A percentile compares a stretch with the other conserved stretches of the same genome.
These are phyloP conservation scores for Selenicereus undatus DNA, from an alignment of 148 eudicot genomes.

Conservation along the genomic window DNA sequence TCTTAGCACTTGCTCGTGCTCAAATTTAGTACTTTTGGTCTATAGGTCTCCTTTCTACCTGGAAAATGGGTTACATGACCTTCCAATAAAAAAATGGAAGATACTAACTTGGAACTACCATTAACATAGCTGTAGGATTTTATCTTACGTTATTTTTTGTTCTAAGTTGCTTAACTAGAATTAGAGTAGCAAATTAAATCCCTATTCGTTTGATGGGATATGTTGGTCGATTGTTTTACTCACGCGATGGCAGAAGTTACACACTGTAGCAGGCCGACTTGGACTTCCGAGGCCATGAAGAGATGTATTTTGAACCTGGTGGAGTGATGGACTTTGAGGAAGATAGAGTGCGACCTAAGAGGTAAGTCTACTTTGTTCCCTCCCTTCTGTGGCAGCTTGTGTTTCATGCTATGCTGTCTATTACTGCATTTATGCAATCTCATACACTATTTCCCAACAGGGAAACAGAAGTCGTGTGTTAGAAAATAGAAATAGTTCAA, in stretches of 20 bases:
- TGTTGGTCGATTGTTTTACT: slow-evolving; percentile 96
- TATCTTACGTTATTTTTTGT: not conserved
- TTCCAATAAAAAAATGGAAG: not conserved
- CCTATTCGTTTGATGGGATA: slow-evolving; percentile 35
- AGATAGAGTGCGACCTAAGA: slow-evolving; percentile 84
- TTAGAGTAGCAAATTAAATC: not conserved
- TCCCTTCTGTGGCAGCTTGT: not conserved
- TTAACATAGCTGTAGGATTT: not conserved
- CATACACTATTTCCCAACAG: not conserved
- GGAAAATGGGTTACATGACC: not conserved
- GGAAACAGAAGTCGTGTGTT: not conserved
- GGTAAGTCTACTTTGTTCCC: slow-evolving; percentile 39
- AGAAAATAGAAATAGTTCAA: no score
- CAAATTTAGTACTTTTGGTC: not conserved
- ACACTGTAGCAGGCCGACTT: slow-evolving; percentile 88
- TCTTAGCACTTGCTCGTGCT: not conserved
- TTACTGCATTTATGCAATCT: no score
- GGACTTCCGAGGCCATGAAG: slow-evolving; percentile 91
- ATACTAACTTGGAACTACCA: not conserved
- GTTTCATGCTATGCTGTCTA: not conserved
- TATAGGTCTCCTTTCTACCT: not conserved
- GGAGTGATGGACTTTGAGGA: slow-evolving; percentile 97
- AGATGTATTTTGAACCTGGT: slow-evolving; percentile 79
- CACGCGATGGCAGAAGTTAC: slow-evolving; percentile 97
- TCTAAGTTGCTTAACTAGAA: not conserved